Base-by-base conservation (phyloP, 306 rosid genomes). In the Calophaca sinica region DNA sequence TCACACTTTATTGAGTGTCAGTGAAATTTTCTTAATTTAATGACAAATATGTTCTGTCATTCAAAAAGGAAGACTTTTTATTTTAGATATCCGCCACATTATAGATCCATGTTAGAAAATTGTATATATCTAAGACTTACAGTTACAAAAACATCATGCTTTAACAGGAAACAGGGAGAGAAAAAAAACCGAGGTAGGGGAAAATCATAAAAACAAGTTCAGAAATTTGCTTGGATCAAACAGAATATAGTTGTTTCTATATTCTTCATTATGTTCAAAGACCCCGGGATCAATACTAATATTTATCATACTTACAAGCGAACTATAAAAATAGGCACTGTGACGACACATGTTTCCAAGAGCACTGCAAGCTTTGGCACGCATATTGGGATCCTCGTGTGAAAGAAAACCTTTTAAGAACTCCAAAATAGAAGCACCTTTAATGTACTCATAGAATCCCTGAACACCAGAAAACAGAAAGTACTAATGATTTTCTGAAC, bases 271-370 rank as follows among this genome's bases (percentile, higher is more conserved):
- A 33, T 4, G 36, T 70, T 60, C 49, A 57, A 20, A 35, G 61
- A 6, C 54, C 62, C 15, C 32, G 44, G 10, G 46, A 44, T n/a
- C 35, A n/a, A 70, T 26, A 67, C 10, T 31, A 44, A 26, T 9
- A 51, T 41, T 41, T 60, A 42, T 62, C 66, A 72, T 68, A 67
- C 74, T 83, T 86, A 94, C 99, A 26, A 94, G 86, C 67, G 85
- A 79, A 72, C 67, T 79, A 69, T 92, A 94, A 76, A 92, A 94
- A 79, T 79, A 87, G 75, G 96, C 89, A 76, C 88, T 92, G 81
- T 94, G 97, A 48, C 99, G 90, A 79, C 97, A 94, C 99, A 94
- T 91, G 78, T 94, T 94, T 72, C 99, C 99, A 54, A 94, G 88
- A 80, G 96, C 99, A 82, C 97, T 91, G 82, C 99, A 94, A 49